Conservation (phyloP, 305 asterid genomes). For the Fraxinus velutina region DNA sequence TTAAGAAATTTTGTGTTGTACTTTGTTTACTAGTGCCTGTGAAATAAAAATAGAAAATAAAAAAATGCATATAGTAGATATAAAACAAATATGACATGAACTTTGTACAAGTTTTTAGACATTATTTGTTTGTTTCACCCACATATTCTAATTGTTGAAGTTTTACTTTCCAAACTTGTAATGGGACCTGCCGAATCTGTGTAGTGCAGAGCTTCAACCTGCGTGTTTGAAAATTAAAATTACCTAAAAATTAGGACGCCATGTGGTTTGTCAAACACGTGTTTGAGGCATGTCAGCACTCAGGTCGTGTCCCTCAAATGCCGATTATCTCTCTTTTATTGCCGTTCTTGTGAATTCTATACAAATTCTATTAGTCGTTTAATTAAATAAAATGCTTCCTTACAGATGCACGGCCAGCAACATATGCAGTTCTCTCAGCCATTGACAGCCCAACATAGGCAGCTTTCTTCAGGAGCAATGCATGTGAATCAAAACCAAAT, state of each 20-base stretch:
- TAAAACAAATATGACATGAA: neutral
- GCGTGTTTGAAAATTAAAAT: neutral
- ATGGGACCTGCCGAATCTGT: neutral
- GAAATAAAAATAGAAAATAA: neutral
- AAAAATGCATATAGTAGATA: neutral
- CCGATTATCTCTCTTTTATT: neutral
- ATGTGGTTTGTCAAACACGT: neutral
- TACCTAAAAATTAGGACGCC: neutral
- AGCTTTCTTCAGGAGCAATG: slow-evolving; percentile 69
- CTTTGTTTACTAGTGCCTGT: neutral
- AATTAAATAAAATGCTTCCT: slow-evolving; percentile 13
- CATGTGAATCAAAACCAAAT: slow-evolving; percentile 75
- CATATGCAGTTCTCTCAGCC: slow-evolving; percentile 89
- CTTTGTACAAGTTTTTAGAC: neutral
- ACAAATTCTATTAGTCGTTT: slow-evolving; percentile 6
- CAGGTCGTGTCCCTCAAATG: neutral
- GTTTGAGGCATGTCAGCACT: neutral
- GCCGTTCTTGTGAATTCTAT: neutral
- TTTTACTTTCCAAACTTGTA: neutral
- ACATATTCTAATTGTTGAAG: neutral
- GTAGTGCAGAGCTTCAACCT: neutral
- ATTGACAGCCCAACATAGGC: slow-evolving; percentile 76
- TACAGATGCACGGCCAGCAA: slow-evolving; percentile 81
- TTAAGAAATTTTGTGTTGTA: neutral
- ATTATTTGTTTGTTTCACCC: neutral